Evolutionary conservation across 441 rosid species (phyloP).

Genomic region (Erodium chrysanthum): DNA sequence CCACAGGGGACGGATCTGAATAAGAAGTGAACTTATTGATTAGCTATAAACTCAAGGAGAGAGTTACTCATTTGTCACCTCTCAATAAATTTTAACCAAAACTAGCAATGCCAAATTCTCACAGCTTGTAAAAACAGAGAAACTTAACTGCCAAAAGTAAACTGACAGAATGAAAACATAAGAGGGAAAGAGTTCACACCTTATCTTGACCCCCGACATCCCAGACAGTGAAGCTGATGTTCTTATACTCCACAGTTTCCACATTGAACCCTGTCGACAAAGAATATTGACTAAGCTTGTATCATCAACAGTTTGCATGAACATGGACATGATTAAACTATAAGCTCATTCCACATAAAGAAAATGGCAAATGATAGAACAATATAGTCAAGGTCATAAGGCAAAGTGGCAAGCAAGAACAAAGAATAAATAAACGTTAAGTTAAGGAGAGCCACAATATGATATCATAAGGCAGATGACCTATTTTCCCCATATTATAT

Average conservation of each 20-base stretch:
- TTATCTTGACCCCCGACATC: conserved; percentile 28
- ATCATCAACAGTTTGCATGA: not conserved
- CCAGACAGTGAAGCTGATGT: conserved; percentile 30
- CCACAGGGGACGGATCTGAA: conserved; percentile 26
- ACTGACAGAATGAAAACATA: not conserved
- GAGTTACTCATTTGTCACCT: too few relatives aligned
- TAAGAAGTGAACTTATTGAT: not conserved
- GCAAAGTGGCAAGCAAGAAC: too few relatives aligned
- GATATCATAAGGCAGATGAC: not conserved
- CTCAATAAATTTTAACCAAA: too few relatives aligned
- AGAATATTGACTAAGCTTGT: not conserved
- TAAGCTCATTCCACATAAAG: too few relatives aligned
- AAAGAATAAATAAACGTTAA: not conserved
- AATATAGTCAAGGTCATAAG: too few relatives aligned
- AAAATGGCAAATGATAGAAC: too few relatives aligned
- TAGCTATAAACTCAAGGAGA: not conserved
- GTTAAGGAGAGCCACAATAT: not conserved
- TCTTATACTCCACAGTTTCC: conserved; percentile 26
- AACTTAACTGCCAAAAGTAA: not conserved
- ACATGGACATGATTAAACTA: too few relatives aligned
- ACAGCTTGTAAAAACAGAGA: not conserved
- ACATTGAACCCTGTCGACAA: conserved; percentile 20
- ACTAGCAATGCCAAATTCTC: too few relatives aligned
- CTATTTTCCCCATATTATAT: too few relatives aligned
- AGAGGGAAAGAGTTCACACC: conserved; percentile 5